Evolutionary conservation across 2,329 filamentous ascomycete species (phyloP).

Genomic region (Monilinia laxa): DNA sequence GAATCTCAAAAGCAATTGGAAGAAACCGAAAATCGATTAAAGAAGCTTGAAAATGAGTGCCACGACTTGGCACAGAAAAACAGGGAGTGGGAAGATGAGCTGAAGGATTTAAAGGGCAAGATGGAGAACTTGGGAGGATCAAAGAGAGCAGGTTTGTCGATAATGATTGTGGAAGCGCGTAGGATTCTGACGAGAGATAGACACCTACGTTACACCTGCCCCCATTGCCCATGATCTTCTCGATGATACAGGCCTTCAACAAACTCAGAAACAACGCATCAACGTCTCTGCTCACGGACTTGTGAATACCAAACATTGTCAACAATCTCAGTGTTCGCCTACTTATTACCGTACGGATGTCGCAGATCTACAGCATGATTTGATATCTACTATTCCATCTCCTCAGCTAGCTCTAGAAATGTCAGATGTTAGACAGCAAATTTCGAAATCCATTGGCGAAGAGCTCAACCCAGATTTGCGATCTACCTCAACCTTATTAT

Average conservation of each 20-base stretch:
- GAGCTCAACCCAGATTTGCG: background rate
- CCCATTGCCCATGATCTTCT: too few species aligned
- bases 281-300: background rate
- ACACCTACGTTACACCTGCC: background rate
- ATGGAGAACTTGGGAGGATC: background rate
- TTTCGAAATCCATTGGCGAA: background rate
- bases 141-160: background rate
- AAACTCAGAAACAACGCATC: too few species aligned
- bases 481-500: background rate
- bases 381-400: background rate
- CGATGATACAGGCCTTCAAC: background rate
- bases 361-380: background rate
- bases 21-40: conserved; percentile 3
- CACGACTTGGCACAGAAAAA: background rate
- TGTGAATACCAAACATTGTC: background rate
- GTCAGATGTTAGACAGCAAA: background rate
- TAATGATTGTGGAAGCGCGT: background rate
- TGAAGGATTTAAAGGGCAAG: background rate
- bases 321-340: background rate
- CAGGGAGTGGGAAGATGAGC: background rate
- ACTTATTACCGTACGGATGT: background rate
- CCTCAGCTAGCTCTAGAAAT: background rate
- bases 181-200: background rate
- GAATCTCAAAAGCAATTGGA: conserved; percentile 6
- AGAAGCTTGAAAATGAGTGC: background rate